Evolutionary conservation across 2,329 filamentous ascomycete species (phyloP).

Genomic region (Aspergillus ochraceoroseus): DNA sequence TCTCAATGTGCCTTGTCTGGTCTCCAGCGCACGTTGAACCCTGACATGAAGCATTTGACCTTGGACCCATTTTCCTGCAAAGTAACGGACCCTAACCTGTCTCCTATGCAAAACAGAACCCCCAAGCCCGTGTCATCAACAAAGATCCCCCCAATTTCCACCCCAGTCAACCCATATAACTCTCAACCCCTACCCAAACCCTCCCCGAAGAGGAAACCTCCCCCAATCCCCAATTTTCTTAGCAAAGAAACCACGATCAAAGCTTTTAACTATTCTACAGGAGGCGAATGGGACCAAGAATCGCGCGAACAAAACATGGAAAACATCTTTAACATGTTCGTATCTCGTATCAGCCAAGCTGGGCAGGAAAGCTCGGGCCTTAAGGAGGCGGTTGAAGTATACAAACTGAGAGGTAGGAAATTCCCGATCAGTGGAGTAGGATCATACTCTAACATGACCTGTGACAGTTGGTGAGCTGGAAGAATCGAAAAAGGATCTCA

Average conservation of each 20-base stretch:
- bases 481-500: conserved; percentile 47
- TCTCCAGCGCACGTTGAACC: conserved; percentile 4
- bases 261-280: conserved; percentile 48
- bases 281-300: conserved; percentile 65
- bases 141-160: conserved; percentile 23
- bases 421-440: neutral
- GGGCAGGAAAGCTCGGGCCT: conserved; percentile 63
- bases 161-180: conserved; percentile 33
- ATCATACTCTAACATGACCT: neutral
- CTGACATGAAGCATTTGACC: conserved; percentile 9
- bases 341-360: conserved; percentile 65
- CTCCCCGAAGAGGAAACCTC: conserved; percentile 33
- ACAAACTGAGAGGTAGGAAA: conserved; percentile 66
- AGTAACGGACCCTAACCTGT: conserved; percentile 14
- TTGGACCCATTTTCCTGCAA: conserved; percentile 11
- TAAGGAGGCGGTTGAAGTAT: conserved; percentile 68
- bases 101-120: conserved; percentile 14
- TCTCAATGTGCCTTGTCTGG: conserved; percentile 3
- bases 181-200: conserved; percentile 30
- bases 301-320: conserved; percentile 72
- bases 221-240: conserved; percentile 51
- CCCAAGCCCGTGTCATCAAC: conserved; percentile 16
- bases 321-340: conserved; percentile 64
- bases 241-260: conserved; percentile 68
- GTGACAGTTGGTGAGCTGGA: conserved; percentile 55